Evolutionary conservation across 2,329 filamentous ascomycete species (phyloP).

Genomic region (Trichoderma polysporum): DNA sequence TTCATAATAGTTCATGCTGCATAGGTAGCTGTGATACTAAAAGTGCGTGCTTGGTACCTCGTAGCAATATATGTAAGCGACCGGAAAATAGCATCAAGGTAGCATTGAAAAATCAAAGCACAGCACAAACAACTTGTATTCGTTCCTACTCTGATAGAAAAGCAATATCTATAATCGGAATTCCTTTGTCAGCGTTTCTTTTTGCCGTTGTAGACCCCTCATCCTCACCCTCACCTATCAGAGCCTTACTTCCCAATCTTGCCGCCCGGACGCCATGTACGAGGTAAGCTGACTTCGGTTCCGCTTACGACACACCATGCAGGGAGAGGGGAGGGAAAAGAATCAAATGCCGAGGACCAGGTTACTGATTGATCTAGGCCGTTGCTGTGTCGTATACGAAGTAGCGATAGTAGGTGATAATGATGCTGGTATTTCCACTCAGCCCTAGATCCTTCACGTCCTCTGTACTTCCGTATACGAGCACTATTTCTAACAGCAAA

Average conservation of each 20-base stretch:
- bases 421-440: neutral
- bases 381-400: neutral
- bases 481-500: neutral
- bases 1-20: neutral
- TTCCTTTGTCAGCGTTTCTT: neutral
- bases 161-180: neutral
- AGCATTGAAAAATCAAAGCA: neutral
- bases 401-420: neutral
- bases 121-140: neutral
- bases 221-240: neutral
- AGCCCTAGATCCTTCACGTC: neutral
- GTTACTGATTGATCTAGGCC: neutral
- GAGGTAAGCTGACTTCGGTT: slow-evolving; percentile 17
- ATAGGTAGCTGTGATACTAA: neutral
- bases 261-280: neutral
- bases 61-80: neutral
- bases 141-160: neutral
- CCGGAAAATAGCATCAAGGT: no score
- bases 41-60: neutral
- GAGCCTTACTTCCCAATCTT: neutral
- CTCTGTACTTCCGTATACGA: neutral
- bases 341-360: neutral
- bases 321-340: neutral
- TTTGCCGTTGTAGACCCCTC: neutral
- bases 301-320: neutral